Base-by-base conservation (phyloP, 257 asterid species). In the Solanum megistacrolobum region DNA sequence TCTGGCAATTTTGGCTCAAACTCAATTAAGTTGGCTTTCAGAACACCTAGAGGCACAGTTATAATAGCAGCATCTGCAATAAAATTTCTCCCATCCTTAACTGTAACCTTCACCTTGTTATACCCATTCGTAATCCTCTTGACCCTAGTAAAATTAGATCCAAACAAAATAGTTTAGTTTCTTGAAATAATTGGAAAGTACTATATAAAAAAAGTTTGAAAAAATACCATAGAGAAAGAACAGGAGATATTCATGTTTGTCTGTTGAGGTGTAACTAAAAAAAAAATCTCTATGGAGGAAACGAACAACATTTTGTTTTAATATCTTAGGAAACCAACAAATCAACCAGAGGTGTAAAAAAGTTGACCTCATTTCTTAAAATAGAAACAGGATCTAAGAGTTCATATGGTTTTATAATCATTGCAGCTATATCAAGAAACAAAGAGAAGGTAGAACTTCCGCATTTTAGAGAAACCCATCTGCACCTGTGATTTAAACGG, bases 1-100 rank as follows among this genome's bases (percentile, higher is more conserved):
- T 95, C 97, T 25, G 99, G 99, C 65, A 97, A 90, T 89, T 92
- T 94, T 12, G 99, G 99, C 91, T 94, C 94, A 87, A 97, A 97
- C 87, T 95, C 92, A 12, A 97, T 97, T 31, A 91, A 36, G 89
- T 95, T 92, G 83, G 99, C 94, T 93, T 97, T 97, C 32, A 97
- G 93, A 85, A 95, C 93, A 43, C 99, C 99, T 36, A 97, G 89
- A 23, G 99, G 99, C 83, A 96, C 99, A 29, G 99, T 95, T 88
- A 97, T 55, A 48, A 97, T 95, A 83, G 94, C 98, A 88, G 97
- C 98, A 92, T 97, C 98, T 23, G 99, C 98, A 74, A 93, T 93
- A 86, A 97, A 93, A 88, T 74, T 90, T 87, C 91, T 93, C 86
- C 99, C 99, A 38, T 94, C 96, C 87, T 96, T 98, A 52, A 93